These are phyloP conservation scores for Coniella lustricola DNA, from an alignment of 2,329 filamentous ascomycete genomes.

Conservation along the genomic window DNA sequence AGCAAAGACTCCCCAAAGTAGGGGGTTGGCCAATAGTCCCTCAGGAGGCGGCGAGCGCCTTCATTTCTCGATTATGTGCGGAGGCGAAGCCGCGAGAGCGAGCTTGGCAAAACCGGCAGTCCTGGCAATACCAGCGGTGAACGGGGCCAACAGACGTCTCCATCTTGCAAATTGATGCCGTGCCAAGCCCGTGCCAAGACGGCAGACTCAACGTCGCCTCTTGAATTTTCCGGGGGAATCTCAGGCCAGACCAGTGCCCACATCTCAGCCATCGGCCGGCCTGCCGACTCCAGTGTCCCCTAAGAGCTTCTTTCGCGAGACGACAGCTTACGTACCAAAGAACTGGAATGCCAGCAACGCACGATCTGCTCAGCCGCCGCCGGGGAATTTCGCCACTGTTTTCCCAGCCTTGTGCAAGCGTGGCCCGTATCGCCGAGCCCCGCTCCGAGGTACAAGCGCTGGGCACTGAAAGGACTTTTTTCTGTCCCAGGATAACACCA, in stretches of 20 bases:
- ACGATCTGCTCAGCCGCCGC: background rate
- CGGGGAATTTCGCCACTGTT: background rate
- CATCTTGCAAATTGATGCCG: background rate
- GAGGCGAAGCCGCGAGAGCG: too few species aligned
- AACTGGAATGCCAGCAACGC: background rate
- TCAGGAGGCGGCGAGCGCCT: too few species aligned
- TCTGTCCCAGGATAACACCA: too few species aligned
- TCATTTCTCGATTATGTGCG: background rate
- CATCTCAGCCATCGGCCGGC: background rate
- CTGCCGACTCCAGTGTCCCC: background rate
- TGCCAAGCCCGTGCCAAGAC: slow-evolving; percentile 9
- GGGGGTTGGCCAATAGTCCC: too few species aligned
- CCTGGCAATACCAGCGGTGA: background rate
- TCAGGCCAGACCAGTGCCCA: background rate
- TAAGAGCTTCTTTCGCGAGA: too few species aligned
- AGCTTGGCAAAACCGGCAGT: background rate
- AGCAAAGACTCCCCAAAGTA: too few species aligned
- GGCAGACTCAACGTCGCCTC: slow-evolving; percentile 4
- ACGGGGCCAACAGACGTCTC: background rate
- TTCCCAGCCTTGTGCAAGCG: background rate
- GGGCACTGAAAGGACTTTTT: too few species aligned
- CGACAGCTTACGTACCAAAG: too few species aligned
- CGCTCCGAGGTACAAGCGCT: background rate
- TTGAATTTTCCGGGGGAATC: background rate
- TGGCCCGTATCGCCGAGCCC: background rate